Base-by-base conservation (phyloP, 768 basidiomycete genomes). In the Lyophyllum atratum region DNA sequence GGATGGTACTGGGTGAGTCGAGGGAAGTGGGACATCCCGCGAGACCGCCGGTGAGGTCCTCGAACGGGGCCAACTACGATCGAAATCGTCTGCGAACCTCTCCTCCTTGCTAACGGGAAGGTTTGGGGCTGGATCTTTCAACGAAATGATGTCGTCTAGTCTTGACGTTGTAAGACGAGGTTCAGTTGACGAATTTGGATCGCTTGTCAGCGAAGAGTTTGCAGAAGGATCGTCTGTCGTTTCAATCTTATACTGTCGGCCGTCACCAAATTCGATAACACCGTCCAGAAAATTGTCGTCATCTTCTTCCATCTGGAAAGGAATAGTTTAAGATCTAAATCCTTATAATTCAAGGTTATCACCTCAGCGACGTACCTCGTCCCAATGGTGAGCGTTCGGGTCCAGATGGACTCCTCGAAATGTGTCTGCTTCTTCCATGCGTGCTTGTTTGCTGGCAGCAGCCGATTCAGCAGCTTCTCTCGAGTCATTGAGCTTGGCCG, bases 331-430 rank as follows among this genome's bases (percentile, higher is more conserved):
- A 51, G 11, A 29, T 29, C 47, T 25, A 22, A 47, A 33, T 55
- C 54, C 9, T 53, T 51, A 17, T 21, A 17, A 59, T 12, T 7
- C 17, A 28, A 47, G 9, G 21, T 34, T 24, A 15, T 37, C n/a
- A 25, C 26, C 11, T 3, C 63, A 58, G 46, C 33, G 39, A 73
- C 90, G 59, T 60, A 98, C 95, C 82, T 97, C 95, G 64, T 98
- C 97, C 97, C 97, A 99, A 68, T 98, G 95, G 68, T 94, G 91
- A 3, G 91, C 86, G 64, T 95, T 95, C 48, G 95, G 92, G 72
- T 97, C 89, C 46, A 98, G 76, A 71, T 98, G 95, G 1, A 93
- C 87, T 0, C 95, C 95, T 37, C 95, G 84, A 74, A 99, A 99
- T 0, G 95, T 90, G 70, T 97, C 96, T 7, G 95, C 88, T 64